These are phyloP conservation scores for Pseudogymnoascus sp. DNA, from an alignment of 2,329 filamentous ascomycete genomes.

Conservation along the genomic window DNA sequence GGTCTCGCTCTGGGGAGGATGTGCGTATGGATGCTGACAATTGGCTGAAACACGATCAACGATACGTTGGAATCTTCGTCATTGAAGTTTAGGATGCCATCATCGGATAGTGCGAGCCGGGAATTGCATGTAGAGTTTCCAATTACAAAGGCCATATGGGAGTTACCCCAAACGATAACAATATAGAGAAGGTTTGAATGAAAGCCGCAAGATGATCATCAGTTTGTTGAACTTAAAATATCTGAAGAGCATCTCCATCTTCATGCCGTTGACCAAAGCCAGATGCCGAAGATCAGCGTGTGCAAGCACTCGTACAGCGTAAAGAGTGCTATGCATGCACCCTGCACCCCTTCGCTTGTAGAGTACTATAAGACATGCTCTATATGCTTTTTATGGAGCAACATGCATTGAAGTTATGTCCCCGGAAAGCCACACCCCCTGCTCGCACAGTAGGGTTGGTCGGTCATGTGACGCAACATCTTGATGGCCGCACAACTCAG, in stretches of 20 bases:
- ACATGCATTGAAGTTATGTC: neutral
- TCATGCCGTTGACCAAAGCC: neutral
- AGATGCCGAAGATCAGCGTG: neutral
- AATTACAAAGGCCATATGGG: neutral
- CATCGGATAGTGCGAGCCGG: neutral
- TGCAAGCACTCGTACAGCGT: neutral
- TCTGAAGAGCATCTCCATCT: neutral
- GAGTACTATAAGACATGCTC: neutral
- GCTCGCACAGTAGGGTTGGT: neutral
- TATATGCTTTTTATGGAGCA: constrained; percentile 8
- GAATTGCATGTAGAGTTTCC: neutral
- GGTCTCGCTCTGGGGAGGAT: neutral
- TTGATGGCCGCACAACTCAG: neutral
- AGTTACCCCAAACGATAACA: neutral
- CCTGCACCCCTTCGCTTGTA: neutral
- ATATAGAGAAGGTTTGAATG: neutral
- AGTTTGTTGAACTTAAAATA: neutral
- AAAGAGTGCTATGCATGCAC: neutral
- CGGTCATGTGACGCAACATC: neutral
- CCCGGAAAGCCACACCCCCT: neutral
- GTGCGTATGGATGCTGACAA: neutral
- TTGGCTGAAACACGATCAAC: constrained; percentile 1
- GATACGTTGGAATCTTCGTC: constrained; percentile 1
- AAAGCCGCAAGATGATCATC: neutral
- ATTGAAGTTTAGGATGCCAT: constrained; percentile 4